Conservation (phyloP, 768 basidiomycete species). For the Tulasnella sp. region DNA sequence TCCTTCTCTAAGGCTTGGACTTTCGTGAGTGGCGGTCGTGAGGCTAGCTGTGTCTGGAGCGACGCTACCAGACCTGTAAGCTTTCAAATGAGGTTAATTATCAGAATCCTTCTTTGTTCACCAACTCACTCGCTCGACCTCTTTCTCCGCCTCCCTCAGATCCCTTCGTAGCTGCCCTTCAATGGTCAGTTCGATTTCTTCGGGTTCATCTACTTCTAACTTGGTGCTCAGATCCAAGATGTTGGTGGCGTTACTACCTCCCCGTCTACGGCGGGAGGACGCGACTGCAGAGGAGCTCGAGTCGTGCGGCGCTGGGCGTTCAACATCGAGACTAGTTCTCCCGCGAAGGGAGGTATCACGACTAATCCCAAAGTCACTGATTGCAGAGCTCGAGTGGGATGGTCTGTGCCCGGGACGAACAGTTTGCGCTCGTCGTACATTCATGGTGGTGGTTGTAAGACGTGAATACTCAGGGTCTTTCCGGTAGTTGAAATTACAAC, state of each 20-base stretch:
- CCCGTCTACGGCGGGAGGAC: background rate
- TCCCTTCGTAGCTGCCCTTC: constrained; percentile 3
- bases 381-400: background rate
- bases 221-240: constrained; percentile 10
- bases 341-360: background rate
- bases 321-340: background rate
- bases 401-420: background rate
- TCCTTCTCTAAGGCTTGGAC: constrained; percentile 59
- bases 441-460: background rate
- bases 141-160: constrained; percentile 9
- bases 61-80: constrained; percentile 18
- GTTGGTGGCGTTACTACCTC: background rate
- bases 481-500: background rate
- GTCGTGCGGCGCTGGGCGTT: background rate
- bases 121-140: constrained; percentile 6
- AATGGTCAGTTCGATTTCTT: background rate
- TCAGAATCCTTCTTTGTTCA: background rate
- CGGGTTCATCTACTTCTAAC: constrained; percentile 6
- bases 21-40: constrained; percentile 54
- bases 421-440: constrained; percentile 2
- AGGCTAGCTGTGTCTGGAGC: constrained; percentile 51
- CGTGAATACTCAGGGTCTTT: background rate
- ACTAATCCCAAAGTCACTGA: background rate
- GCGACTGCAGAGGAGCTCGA: background rate
- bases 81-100: background rate